Conservation (phyloP, 2,329 filamentous ascomycete species). For the Stagonosporopsis tanaceti region DNA sequence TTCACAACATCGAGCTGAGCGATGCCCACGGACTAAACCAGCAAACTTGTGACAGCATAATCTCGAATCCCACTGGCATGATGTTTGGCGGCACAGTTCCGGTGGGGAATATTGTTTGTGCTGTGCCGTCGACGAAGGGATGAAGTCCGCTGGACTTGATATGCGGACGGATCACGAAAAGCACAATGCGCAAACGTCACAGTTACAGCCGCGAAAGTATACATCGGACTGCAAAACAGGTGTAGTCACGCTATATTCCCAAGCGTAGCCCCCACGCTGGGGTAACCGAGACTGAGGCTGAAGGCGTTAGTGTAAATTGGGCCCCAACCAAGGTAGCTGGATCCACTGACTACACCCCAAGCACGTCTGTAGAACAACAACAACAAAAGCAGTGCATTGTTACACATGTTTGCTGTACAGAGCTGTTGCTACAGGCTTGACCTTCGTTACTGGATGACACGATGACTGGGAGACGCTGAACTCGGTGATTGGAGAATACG, state of each 20-base stretch:
- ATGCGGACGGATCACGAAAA: neutral
- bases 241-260: constrained; percentile 10
- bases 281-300: constrained; percentile 11
- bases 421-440: neutral
- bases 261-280: neutral
- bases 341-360: constrained; percentile 10
- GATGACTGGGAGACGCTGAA: neutral
- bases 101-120: constrained; percentile 1
- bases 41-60: neutral
- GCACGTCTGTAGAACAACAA: constrained; percentile 5
- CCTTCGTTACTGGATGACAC: neutral
- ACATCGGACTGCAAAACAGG: constrained; percentile 7
- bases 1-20: neutral
- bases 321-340: constrained; percentile 1
- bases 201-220: constrained; percentile 4
- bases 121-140: constrained; percentile 12
- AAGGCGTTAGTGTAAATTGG: constrained; percentile 16
- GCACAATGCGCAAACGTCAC: constrained; percentile 1
- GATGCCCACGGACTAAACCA: neutral
- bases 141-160: neutral
- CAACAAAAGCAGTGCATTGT: neutral
- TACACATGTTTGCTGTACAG: neutral
- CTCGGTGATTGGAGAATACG: neutral
- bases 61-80: neutral
- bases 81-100: neutral